Percentiles rank a stretch among this genome's conserved stretches.
Evolutionary conservation across 805 yeast species (phyloP).

Genomic region (Pichia ethanolica): DNA sequence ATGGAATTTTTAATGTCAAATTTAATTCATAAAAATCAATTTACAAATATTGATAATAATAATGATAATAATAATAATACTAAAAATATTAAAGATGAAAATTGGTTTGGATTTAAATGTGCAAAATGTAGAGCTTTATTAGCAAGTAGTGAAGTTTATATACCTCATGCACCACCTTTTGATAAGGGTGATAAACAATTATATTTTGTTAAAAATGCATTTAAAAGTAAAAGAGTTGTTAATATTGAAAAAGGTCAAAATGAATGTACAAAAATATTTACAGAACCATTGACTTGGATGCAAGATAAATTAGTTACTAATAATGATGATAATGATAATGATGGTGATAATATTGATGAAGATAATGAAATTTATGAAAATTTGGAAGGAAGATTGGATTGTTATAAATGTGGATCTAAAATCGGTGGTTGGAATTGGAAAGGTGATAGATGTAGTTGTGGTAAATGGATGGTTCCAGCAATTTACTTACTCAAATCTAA

Average conservation of each 20-base stretch:
- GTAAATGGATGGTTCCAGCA: constrained; percentile 93
- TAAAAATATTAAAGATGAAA: constrained; percentile 16
- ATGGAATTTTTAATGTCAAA: constrained; percentile 10
- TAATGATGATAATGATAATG: background rate
- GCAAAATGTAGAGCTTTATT: constrained; percentile 70
- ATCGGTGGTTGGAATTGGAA: constrained; percentile 93
- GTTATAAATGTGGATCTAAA: constrained; percentile 80
- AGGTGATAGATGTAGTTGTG: constrained; percentile 91
- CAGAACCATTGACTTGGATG: constrained; percentile 95
- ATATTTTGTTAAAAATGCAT: constrained; percentile 57
- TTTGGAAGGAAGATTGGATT: constrained; percentile 77
- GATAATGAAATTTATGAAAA: constrained; percentile 49
- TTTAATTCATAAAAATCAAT: constrained; percentile 3
- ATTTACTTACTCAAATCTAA: constrained; percentile 73
- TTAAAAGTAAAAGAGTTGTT: constrained; percentile 52
- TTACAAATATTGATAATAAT: constrained; percentile 23
- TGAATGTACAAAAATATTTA: constrained; percentile 74
- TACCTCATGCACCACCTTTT: constrained; percentile 57
- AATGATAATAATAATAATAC: constrained; percentile 7
- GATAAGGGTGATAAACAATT: constrained; percentile 57
- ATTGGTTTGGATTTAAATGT: constrained; percentile 47
- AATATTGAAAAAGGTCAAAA: constrained; percentile 49
- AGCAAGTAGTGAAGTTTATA: constrained; percentile 55
- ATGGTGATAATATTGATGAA: constrained; percentile 1
- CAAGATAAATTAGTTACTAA: constrained; percentile 25